These are phyloP conservation scores for Solidago caesia DNA, from an alignment of 129 eudicot genomes.

Conservation along the genomic window DNA sequence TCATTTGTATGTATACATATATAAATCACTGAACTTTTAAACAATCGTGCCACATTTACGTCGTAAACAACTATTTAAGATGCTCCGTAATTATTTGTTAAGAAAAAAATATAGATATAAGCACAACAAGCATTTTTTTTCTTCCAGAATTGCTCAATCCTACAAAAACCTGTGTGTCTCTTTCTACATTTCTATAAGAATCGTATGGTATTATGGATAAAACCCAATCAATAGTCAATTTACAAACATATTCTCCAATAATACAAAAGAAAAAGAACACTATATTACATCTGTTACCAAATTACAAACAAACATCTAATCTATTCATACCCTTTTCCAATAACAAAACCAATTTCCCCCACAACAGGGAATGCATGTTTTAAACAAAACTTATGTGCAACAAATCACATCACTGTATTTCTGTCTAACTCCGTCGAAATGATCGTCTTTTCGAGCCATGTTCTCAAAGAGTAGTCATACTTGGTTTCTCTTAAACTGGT, in stretches of 20 bases:
- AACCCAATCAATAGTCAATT: neutral
- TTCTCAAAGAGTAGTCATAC: neutral
- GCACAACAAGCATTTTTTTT: neutral
- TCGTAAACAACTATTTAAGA: too few species aligned
- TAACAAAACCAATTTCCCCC: neutral
- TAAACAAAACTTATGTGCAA: too few species aligned
- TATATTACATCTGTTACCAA: slow-evolving; percentile 4
- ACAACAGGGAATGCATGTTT: too few species aligned
- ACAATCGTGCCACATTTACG: too few species aligned
- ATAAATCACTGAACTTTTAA: too few species aligned
- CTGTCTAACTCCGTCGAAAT: neutral
- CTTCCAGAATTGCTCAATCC: neutral
- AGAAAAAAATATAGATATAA: neutral
- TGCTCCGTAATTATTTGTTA: neutral
- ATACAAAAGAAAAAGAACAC: neutral
- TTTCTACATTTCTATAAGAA: neutral
- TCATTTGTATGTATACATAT: too few species aligned
- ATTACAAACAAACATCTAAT: slow-evolving; percentile 4
- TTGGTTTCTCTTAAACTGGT: neutral
- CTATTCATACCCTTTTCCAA: neutral
- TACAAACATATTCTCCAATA: neutral
- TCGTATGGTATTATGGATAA: neutral
- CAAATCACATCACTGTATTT: neutral
- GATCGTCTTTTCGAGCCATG: neutral
- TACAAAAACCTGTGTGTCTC: neutral